These are phyloP conservation scores for Discostella stelligeroides DNA, from an alignment of 108 stramenopile genomes.

Conservation along the genomic window DNA sequence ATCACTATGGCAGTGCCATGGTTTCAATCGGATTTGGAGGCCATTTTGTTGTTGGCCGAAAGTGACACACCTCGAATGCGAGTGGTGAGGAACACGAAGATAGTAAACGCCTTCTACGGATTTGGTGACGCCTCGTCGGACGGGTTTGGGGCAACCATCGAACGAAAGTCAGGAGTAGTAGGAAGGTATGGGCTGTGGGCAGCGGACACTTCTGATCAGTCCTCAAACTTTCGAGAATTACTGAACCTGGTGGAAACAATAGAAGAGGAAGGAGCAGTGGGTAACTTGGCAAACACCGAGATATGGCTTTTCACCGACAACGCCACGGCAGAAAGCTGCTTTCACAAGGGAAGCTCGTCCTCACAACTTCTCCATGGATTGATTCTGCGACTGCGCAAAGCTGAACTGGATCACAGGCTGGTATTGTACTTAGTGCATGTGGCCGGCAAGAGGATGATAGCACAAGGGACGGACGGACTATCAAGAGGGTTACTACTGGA, in stretches of 20 bases:
- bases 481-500: slow-evolving; percentile 22
- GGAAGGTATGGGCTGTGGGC: slow-evolving; percentile 33
- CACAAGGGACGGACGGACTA: too few species aligned
- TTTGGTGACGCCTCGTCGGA: too few species aligned
- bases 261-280: slow-evolving; percentile 26
- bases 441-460: slow-evolving; percentile 36
- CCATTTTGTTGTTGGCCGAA: slow-evolving; percentile 5
- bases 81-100: not conserved
- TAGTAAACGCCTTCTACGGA: too few species aligned
- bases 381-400: slow-evolving; percentile 1
- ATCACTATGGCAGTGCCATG: slow-evolving; percentile 30
- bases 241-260: slow-evolving; percentile 42
- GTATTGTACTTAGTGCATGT: slow-evolving; percentile 25
- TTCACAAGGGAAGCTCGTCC: slow-evolving; percentile 19
- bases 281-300: slow-evolving; percentile 15
- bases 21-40: slow-evolving; percentile 30
- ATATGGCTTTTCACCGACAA: slow-evolving; percentile 39
- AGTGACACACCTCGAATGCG: slow-evolving; percentile 17
- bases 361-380: slow-evolving; percentile 9
- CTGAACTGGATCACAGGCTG: slow-evolving; percentile 14
- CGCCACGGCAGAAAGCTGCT: slow-evolving; percentile 19
- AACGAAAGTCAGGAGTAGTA: not conserved
- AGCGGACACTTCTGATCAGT: slow-evolving; percentile 14
- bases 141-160: slow-evolving; percentile 39
- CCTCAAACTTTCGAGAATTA: slow-evolving; percentile 36